Conservation (phyloP, 306 rosid genomes). For the Fragaria nilgerrensis region DNA sequence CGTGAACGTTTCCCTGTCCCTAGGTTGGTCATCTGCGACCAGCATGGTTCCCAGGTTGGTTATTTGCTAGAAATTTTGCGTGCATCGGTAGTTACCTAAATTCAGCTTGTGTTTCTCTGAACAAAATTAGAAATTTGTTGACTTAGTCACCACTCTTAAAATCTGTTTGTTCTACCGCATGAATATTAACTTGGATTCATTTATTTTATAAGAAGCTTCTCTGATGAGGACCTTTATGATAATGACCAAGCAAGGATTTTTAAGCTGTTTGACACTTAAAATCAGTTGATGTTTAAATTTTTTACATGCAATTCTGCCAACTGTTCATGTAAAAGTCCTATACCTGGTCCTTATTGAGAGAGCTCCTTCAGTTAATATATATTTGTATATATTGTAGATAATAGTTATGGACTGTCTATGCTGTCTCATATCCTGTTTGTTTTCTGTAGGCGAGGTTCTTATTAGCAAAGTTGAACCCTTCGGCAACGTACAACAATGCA, state of each 20-base stretch:
- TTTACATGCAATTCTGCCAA: no score
- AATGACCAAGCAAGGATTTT: neutral
- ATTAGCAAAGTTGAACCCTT: constrained; percentile 94
- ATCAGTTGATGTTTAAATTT: neutral
- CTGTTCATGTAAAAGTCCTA: neutral
- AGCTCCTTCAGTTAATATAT: neutral
- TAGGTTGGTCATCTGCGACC: constrained; percentile 94
- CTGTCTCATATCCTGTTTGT: constrained; percentile 10
- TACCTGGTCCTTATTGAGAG: neutral
- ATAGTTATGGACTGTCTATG: constrained; percentile 1
- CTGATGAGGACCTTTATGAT: neutral
- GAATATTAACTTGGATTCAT: neutral
- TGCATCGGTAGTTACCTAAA: constrained; percentile 7
- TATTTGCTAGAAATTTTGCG: constrained; percentile 4
- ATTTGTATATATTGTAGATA: neutral
- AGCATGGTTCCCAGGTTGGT: constrained; percentile 97
- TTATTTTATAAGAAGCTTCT: no score
- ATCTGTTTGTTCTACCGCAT: neutral
- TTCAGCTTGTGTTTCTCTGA: neutral
- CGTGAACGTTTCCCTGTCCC: constrained; percentile 92
- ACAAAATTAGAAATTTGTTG: neutral
- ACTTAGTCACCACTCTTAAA: neutral
- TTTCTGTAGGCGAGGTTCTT: constrained; percentile 84
- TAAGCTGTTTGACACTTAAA: neutral
- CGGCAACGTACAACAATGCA: constrained; percentile 87